These are phyloP conservation scores for Anastatica hierochuntica DNA, from an alignment of 345 rosid species.

Conservation along the genomic window DNA sequence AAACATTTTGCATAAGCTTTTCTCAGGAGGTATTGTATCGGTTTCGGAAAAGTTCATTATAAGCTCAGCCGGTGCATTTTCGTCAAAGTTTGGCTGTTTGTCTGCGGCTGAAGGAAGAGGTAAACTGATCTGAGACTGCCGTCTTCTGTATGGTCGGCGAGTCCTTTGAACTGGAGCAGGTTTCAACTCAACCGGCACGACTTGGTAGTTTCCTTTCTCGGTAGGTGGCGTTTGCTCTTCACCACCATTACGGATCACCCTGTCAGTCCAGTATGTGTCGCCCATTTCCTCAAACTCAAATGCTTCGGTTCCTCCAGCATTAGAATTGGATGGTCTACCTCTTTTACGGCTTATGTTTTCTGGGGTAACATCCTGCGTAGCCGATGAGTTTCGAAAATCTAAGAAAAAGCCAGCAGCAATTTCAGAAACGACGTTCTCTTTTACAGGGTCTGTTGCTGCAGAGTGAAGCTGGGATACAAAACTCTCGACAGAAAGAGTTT, in stretches of 20 bases:
- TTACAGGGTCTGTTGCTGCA: conserved; percentile 58
- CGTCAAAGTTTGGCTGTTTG: conserved; percentile 46
- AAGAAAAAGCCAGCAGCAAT: conserved; percentile 54
- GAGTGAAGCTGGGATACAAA: conserved; percentile 53
- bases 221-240: conserved; percentile 61
- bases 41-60: conserved; percentile 61
- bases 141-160: conserved; percentile 55
- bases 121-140: conserved; percentile 39
- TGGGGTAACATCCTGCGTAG: conserved; percentile 26
- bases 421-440: conserved; percentile 36
- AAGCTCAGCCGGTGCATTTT: conserved; percentile 67
- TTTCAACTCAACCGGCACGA: conserved; percentile 50
- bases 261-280: conserved; percentile 94
- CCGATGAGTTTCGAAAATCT: conserved; percentile 58
- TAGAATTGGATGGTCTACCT: conserved; percentile 32
- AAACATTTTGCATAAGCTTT: conserved; percentile 70
- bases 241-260: conserved; percentile 75
- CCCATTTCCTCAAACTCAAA: conserved; percentile 90
- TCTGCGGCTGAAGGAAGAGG: conserved; percentile 17
- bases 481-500: conserved; percentile 50
- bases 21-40: conserved; percentile 66
- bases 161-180: conserved; percentile 36
- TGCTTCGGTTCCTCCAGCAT: conserved; percentile 48
- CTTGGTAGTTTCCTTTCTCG: conserved; percentile 36
- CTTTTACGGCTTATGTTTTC: conserved; percentile 41